phyloP scores from a whole-genome alignment of 139 green algal genomes.

The Micromonas pusilla region DNA sequence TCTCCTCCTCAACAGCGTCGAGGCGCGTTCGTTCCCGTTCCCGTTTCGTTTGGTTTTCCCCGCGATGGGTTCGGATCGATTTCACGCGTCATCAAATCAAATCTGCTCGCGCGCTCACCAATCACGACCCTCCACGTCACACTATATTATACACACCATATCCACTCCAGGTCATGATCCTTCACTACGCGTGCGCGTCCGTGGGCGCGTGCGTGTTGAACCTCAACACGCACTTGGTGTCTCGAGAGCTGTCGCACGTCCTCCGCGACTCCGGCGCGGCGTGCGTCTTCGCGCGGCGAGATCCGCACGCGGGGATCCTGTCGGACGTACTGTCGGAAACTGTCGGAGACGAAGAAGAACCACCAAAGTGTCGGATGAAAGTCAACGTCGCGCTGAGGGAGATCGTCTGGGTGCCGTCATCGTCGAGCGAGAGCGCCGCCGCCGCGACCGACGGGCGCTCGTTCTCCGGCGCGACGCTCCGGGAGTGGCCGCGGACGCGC shows the following conservation, averaged over 20 bases:
- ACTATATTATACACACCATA: too few species aligned
- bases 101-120: too few species aligned
- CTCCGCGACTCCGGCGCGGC: background rate
- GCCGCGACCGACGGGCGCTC: too few species aligned
- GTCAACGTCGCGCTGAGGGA: background rate
- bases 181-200: conserved; percentile 20
- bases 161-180: background rate
- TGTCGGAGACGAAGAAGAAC: background rate
- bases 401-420: background rate
- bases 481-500: background rate
- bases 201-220: background rate
- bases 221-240: conserved; percentile 21
- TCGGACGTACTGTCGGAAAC: background rate
- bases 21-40: too few species aligned
- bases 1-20: too few species aligned
- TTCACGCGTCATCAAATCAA: too few species aligned
- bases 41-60: too few species aligned
- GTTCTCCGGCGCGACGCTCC: background rate
- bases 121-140: too few species aligned
- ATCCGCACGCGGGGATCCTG: background rate
- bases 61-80: too few species aligned
- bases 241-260: background rate
- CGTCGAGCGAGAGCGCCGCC: background rate
- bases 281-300: background rate
- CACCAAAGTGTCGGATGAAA: background rate